Evolutionary conservation across 495 filamentous ascomycete species (phyloP).

Genomic region (Terfezia claveryi): DNA sequence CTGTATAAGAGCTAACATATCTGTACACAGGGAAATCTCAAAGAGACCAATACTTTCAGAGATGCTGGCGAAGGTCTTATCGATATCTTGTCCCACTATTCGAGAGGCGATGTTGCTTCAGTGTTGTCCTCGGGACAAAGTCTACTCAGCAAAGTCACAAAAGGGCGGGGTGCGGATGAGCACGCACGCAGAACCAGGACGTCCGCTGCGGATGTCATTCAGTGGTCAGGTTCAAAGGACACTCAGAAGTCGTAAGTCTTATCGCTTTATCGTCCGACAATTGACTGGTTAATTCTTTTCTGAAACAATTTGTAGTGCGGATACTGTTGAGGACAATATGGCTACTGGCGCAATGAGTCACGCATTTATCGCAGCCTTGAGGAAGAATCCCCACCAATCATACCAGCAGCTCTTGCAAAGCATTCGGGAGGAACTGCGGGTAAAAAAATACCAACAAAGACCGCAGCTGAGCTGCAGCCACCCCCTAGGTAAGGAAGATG

Average conservation of each 20-base stretch:
- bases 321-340: conserved; percentile 47
- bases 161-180: conserved; percentile 61
- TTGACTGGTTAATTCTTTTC: conserved; percentile 2
- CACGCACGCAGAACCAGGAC: conserved; percentile 73
- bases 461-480: conserved; percentile 94
- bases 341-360: conserved; percentile 96
- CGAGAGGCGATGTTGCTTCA: conserved; percentile 66
- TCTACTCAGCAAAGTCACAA: conserved; percentile 82
- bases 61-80: conserved; percentile 89
- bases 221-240: conserved; percentile 95
- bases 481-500: conserved; percentile 50
- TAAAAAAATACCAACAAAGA: conserved; percentile 71
- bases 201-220: conserved; percentile 83
- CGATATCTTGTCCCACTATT: conserved; percentile 72
- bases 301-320: conserved; percentile 26
- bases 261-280: conserved; percentile 15
- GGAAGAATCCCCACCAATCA: conserved; percentile 95
- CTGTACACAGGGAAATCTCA: conserved; percentile 53
- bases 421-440: conserved; percentile 75
- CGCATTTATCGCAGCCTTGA: conserved; percentile 82
- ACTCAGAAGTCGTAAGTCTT: conserved; percentile 71
- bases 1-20: neutral
- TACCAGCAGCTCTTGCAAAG: conserved; percentile 89
- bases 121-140: conserved; percentile 62
- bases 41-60: conserved; percentile 94